phyloP scores from a whole-genome alignment of 768 basidiomycete genomes.

The Galerina marginata region DNA sequence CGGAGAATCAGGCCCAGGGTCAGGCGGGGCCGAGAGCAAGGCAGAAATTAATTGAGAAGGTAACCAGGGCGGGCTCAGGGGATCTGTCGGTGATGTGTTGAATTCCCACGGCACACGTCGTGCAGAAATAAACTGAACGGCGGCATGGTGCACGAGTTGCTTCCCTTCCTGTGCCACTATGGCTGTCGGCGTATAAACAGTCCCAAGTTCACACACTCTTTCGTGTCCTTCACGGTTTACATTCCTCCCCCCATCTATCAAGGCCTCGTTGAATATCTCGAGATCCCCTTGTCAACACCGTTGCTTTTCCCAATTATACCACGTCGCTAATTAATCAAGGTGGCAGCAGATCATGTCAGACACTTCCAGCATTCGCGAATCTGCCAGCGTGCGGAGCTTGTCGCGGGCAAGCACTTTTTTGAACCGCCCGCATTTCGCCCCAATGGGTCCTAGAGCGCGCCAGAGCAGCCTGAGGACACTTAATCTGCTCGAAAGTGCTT shows the following conservation, averaged over 20 bases:
- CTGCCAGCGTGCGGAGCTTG: conserved; percentile 14
- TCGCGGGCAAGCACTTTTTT: conserved; percentile 31
- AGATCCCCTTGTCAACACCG: not conserved
- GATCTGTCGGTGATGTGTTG: not conserved
- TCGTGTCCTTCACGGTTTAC: not conserved
- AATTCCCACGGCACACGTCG: conserved; percentile 3
- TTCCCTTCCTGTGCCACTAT: not conserved
- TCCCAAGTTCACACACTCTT: conserved; percentile 7
- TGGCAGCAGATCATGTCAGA: conserved; percentile 33
- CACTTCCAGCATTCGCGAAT: conserved; percentile 23
- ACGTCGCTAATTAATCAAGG: not conserved
- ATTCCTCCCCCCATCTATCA: not conserved
- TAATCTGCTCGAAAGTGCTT: conserved; percentile 24
- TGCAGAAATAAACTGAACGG: not conserved
- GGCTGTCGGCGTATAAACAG: conserved; percentile 4
- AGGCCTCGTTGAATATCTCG: not conserved
- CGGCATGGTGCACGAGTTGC: no score
- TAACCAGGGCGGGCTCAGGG: not conserved
- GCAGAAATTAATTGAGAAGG: not conserved
- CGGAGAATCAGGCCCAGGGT: no score
- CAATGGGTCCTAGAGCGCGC: conserved; percentile 33
- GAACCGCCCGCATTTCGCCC: conserved; percentile 31
- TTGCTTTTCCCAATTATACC: not conserved
- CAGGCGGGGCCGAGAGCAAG: no score
- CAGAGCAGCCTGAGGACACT: conserved; percentile 24